Conservation (phyloP, 192 early-diverging fungal genomes). For the Dissophora ornata region DNA sequence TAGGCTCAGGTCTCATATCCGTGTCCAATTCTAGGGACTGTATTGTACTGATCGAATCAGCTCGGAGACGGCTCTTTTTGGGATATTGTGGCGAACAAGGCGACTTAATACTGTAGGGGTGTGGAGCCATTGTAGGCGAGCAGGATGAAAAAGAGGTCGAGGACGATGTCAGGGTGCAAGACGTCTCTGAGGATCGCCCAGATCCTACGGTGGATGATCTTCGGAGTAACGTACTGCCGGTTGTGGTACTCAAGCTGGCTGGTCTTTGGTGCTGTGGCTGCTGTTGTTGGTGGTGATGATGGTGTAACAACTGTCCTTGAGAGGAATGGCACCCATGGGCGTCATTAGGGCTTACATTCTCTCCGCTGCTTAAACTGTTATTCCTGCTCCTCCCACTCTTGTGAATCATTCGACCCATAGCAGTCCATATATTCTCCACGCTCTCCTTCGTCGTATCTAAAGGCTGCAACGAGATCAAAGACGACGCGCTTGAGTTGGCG, state of each 20-base stretch:
- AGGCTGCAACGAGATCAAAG: not conserved
- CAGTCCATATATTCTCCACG: conserved; percentile 10
- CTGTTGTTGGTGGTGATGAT: not conserved
- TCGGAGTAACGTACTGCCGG: not conserved
- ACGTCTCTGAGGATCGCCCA: not conserved
- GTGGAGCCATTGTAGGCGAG: not conserved
- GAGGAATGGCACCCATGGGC: no score
- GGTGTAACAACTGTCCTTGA: not conserved
- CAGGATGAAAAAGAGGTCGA: not conserved
- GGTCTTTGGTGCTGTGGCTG: conserved; percentile 1
- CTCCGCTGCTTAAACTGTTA: not conserved
- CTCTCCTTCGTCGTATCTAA: conserved; percentile 1
- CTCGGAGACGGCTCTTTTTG: not conserved
- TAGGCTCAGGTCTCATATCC: no score
- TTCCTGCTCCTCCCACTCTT: not conserved
- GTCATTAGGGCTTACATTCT: not conserved
- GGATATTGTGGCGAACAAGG: no score
- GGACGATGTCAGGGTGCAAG: not conserved
- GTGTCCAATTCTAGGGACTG: conserved; percentile 5
- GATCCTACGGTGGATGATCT: not conserved
- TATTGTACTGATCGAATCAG: not conserved
- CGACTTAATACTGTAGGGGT: no score
- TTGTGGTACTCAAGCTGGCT: no score
- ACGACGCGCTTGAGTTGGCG: conserved; percentile 6
- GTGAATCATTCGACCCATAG: conserved; percentile 17